phyloP scores from a whole-genome alignment of 139 green algal species.

The Dunaliella primolecta region DNA sequence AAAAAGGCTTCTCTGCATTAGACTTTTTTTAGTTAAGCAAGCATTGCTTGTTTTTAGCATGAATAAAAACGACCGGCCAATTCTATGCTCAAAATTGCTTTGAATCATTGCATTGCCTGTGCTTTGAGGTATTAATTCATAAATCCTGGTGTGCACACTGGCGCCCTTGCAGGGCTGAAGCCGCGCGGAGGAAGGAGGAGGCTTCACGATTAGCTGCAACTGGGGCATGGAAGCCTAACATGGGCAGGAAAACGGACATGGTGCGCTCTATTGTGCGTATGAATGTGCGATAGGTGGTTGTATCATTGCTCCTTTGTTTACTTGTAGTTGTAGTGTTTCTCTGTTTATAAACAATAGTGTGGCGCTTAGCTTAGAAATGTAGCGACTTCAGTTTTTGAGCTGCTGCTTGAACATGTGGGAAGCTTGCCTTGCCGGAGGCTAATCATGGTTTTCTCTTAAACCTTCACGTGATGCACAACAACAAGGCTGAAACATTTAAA shows the following conservation, averaged over 20 bases:
- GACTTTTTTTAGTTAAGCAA: too few species aligned
- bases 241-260: slow-evolving; percentile 39
- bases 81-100: too few species aligned
- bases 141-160: too few species aligned
- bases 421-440: neutral
- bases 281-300: slow-evolving; percentile 24
- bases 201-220: slow-evolving; percentile 18
- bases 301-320: neutral
- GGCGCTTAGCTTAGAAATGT: neutral
- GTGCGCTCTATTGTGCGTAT: slow-evolving; percentile 38
- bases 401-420: too few species aligned
- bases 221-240: slow-evolving; percentile 37
- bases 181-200: slow-evolving; percentile 26
- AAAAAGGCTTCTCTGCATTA: too few species aligned
- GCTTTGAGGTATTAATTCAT: too few species aligned
- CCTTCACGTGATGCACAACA: neutral
- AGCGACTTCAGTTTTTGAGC: neutral
- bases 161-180: slow-evolving; percentile 11
- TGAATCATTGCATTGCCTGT: too few species aligned
- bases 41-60: too few species aligned
- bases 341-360: neutral
- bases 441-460: too few species aligned
- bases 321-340: neutral
- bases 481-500: too few species aligned
- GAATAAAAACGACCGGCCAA: too few species aligned